Evolutionary conservation across 176 grass and related monocot species (phyloP), one percentile per base, ranked within the genome.

Genomic region (Secale cereale): DNA sequence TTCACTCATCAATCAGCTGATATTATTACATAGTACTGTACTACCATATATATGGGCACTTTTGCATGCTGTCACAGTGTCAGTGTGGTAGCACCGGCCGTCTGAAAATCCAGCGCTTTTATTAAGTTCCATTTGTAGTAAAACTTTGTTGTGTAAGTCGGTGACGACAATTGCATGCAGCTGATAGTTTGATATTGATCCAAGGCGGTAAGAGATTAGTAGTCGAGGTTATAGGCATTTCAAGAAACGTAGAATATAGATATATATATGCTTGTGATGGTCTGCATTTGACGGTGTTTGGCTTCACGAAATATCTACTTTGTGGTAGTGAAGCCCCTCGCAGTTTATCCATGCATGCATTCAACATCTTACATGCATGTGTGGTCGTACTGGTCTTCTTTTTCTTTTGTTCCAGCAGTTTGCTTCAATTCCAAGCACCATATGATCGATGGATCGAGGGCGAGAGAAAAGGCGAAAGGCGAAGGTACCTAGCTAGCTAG

Each of bases 361-460:
- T 39, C 35, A 70, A 70, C 67, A 70, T 39, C 35, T 40, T 37
- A 22, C 10, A 32, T 29, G 63, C 29, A 66, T 67, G 65, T 67
- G 65, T 43, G 36, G 7, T 74, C n/a, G 70, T 71, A 71, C 39
- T 28, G 40, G 25, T 28, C 70, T 74, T 74, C 70, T 48, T 74
- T 74, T 46, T 74, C 70, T 46, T 74, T 48, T 5, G 25, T 17
- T 74, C 25, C 39, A 48, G 40, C 40, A 48, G 70, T 14, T 74
- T 74, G 70, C 70, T 74, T 74, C 40, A 25, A 74, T 46, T 74
- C 70, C 70, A 74, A 74, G 70, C 40, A 46, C 70, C 70, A 74
- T 48, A 74, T 43, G 25, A 74, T 74, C 70, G 70, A 73, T 8
- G 70, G 70, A 74, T 35, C 26, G 27, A 64, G 13, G 26, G n/a